A percentile compares a stretch with the other conserved stretches of the same genome.
phyloP scores from a whole-genome alignment of 495 filamentous ascomycete species.

The Choiromyces venosus region DNA sequence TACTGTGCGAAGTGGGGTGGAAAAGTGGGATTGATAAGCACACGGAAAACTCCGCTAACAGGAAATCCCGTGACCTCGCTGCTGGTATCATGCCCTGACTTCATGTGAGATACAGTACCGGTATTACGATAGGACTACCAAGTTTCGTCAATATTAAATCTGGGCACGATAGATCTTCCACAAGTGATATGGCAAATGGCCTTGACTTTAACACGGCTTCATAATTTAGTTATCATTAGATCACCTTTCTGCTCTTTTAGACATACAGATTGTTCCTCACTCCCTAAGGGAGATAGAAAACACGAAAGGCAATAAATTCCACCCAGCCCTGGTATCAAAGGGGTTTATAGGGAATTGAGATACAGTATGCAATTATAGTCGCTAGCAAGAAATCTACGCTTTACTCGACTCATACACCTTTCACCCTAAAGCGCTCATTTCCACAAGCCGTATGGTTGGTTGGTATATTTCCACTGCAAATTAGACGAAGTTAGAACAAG shows the following conservation, averaged over 20 bases:
- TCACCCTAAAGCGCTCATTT: conserved; percentile 31
- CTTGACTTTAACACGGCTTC: background rate
- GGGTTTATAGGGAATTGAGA: background rate
- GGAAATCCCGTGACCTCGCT: background rate
- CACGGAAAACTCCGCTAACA: conserved; percentile 15
- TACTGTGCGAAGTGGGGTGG: conserved; percentile 11
- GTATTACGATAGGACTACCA: background rate
- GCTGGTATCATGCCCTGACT: too few relatives aligned
- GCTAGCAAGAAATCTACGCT: background rate
- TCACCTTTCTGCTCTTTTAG: background rate
- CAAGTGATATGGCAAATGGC: background rate
- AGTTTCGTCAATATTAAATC: background rate
- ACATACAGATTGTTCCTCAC: background rate
- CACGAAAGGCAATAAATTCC: background rate
- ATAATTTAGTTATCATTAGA: background rate
- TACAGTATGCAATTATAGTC: background rate
- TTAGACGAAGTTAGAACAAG: conserved; percentile 9
- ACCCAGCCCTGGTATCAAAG: background rate
- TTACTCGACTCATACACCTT: background rate
- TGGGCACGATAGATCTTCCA: background rate
- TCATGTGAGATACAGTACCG: background rate
- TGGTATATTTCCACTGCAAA: conserved; percentile 59
- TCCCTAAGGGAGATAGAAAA: background rate
- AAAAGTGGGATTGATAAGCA: conserved; percentile 35
- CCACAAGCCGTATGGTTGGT: conserved; percentile 65